These are phyloP conservation scores for Licmophora abbreviata DNA, from an alignment of 108 stramenopile species.

Conservation along the genomic window DNA sequence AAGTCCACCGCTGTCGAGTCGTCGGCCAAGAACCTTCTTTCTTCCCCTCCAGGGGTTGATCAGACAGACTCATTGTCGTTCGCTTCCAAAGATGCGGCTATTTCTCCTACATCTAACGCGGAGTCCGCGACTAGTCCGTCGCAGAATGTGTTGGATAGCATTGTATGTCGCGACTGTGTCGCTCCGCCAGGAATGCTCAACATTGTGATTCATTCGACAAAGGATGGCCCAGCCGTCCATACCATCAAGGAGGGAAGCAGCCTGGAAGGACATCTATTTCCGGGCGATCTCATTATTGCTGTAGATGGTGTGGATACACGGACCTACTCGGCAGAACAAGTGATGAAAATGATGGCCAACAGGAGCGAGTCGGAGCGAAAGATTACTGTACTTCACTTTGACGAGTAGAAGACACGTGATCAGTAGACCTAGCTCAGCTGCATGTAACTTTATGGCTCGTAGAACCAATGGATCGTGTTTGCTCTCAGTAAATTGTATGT, in stretches of 20 bases:
- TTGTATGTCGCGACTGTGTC: constrained; percentile 62
- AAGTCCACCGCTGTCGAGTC: constrained; percentile 4
- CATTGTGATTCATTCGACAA: constrained; percentile 72
- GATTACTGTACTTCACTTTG: constrained; percentile 63
- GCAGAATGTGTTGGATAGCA: constrained; percentile 29
- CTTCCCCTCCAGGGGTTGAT: constrained; percentile 1
- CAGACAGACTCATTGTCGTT: constrained; percentile 53
- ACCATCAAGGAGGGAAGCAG: constrained; percentile 51
- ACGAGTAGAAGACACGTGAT: constrained; percentile 3
- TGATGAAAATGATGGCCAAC: constrained; percentile 61
- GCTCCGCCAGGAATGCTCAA: constrained; percentile 70
- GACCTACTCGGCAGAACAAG: constrained; percentile 55
- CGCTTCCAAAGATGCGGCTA: constrained; percentile 35
- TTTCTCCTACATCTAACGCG: constrained; percentile 7
- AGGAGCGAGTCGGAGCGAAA: constrained; percentile 46
- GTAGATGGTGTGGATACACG: constrained; percentile 73
- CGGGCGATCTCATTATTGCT: constrained; percentile 72
- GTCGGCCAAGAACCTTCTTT: background rate
- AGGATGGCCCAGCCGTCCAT: constrained; percentile 76
- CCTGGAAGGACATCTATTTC: constrained; percentile 65
- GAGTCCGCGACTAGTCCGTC: constrained; percentile 21
- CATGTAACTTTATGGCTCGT: too few species aligned
- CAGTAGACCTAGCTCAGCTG: too few species aligned
- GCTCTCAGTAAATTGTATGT: too few species aligned
- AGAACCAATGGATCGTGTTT: too few species aligned